Evolutionary conservation across 2,329 filamentous ascomycete species (phyloP), one percentile per base, ranked within the genome.

Genomic region (Knufia petricola): DNA sequence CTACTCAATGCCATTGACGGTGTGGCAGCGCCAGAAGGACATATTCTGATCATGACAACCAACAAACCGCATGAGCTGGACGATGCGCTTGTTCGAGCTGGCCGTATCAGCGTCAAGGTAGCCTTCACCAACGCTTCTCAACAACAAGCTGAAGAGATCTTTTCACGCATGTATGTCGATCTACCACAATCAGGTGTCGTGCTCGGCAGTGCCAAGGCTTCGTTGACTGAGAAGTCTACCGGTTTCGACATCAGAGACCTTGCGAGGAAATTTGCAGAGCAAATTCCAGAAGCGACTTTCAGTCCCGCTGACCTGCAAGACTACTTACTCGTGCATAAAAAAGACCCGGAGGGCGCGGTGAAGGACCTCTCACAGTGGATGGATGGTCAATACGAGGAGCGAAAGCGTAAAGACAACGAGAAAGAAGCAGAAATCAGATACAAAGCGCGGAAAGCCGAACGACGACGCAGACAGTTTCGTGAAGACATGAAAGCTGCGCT

Each of bases 1-100:
- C 73, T 94, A 1, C 74, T 94, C 45, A 94, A 94, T 64, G 83
- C 84, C 50, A 87, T 94, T 34, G 86, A 94, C 59, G 85, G 87
- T 48, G 85, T 88, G 1, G 84, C 83, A 1, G 84, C 81, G 2
- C 84, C 86, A 58, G 85, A 90, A 66, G 85, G 85, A 21, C 77
- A 84, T 39, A 77, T 90, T 10, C 74, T 90, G 15, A 81, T 90
- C 67, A 87, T 89, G 82, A 89, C 85, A 0, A 87, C 84, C 26
- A 92, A 90, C 64, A 76, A 79, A 51, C 82, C 82, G 2, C 81
- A 89, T 57, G 73, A 77, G 12, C 75, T 90, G 0, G 85, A 89
- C 60, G 75, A 81, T 39, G 85, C 84, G 0, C 73, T 92, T 4
- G 81, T 88, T 43, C 74, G 85, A 0, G 84, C 85, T 0, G 84